phyloP scores from a whole-genome alignment of 805 yeast genomes.

The Myxozyma neotropica region DNA sequence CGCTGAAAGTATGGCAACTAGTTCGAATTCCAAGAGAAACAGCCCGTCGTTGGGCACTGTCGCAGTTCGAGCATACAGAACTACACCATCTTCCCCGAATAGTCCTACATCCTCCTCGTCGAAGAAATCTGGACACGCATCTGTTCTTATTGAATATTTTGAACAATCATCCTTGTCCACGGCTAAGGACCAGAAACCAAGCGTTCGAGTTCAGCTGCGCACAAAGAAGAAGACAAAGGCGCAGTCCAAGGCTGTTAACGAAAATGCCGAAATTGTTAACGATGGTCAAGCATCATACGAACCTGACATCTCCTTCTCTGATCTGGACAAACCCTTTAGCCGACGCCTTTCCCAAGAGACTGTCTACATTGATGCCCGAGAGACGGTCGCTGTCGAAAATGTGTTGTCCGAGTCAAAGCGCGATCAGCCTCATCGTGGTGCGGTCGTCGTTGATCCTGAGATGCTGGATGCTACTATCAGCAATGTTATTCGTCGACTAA shows the following conservation, averaged over 20 bases:
- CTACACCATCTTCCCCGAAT: background rate
- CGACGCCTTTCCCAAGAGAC: background rate
- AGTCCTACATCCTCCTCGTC: background rate
- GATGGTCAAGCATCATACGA: background rate
- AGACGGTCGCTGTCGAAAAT: background rate
- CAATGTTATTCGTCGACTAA: conserved; percentile 15
- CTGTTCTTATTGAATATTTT: conserved; percentile 28
- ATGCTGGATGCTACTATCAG: conserved; percentile 20
- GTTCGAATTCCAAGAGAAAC: no score
- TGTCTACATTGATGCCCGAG: background rate
- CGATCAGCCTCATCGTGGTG: background rate
- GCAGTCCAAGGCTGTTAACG: background rate
- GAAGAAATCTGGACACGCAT: conserved; percentile 6
- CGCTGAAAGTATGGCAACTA: no score
- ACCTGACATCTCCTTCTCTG: background rate
- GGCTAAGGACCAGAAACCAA: conserved; percentile 18
- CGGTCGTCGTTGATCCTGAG: conserved; percentile 7
- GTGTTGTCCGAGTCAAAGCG: background rate
- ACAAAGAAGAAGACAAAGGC: background rate
- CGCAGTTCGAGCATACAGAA: background rate
- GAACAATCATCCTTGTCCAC: conserved; percentile 7
- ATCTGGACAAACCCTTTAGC: background rate
- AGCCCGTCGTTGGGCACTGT: no score
- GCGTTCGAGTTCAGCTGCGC: conserved; percentile 23
- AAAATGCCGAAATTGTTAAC: background rate